Conservation (phyloP, 352 stramenopile species). For the Pythium volutum region DNA sequence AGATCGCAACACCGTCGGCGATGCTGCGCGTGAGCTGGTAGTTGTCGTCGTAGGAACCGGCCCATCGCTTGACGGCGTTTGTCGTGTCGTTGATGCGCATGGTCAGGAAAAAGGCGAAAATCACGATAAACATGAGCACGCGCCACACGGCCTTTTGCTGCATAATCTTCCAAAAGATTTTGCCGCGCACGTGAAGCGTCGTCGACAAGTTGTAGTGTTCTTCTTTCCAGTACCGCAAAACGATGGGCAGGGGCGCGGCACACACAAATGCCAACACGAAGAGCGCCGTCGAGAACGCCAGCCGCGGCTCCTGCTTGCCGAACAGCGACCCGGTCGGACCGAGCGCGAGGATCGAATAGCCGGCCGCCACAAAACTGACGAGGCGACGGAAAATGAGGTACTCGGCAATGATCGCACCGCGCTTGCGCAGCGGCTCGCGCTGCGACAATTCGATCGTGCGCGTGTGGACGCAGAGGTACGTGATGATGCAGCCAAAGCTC, state of each 20-base stretch:
- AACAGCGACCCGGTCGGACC: conserved; percentile 1
- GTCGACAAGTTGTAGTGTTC: conserved; percentile 35
- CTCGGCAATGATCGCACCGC: conserved; percentile 29
- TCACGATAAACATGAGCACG: conserved; percentile 41
- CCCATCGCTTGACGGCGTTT: conserved; percentile 20
- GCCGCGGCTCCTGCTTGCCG: conserved; percentile 7
- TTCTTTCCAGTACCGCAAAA: conserved; percentile 35
- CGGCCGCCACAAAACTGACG: conserved; percentile 17
- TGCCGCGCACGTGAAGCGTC: conserved; percentile 29
- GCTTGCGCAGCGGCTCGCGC: conserved; percentile 31
- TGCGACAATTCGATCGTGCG: conserved; percentile 42
- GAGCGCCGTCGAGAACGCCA: conserved; percentile 30
- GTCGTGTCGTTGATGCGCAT: conserved; percentile 30
- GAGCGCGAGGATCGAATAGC: conserved; percentile 21
- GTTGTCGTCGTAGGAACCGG: conserved; percentile 30
- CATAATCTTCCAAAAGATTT: conserved; percentile 50
- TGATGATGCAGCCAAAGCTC: conserved; percentile 42
- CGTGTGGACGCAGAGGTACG: conserved; percentile 40
- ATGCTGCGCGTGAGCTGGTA: conserved; percentile 31
- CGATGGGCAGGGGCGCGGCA: conserved; percentile 27
- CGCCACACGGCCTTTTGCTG: conserved; percentile 45
- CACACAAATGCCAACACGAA: conserved; percentile 33
- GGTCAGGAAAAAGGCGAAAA: conserved; percentile 34
- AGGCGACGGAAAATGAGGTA: conserved; percentile 38
- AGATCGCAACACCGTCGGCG: conserved; percentile 26